A percentile compares a stretch with the other conserved stretches of the same genome.
phyloP scores from a whole-genome alignment of 2,329 filamentous ascomycete genomes.

The Didymella keratinophila region DNA sequence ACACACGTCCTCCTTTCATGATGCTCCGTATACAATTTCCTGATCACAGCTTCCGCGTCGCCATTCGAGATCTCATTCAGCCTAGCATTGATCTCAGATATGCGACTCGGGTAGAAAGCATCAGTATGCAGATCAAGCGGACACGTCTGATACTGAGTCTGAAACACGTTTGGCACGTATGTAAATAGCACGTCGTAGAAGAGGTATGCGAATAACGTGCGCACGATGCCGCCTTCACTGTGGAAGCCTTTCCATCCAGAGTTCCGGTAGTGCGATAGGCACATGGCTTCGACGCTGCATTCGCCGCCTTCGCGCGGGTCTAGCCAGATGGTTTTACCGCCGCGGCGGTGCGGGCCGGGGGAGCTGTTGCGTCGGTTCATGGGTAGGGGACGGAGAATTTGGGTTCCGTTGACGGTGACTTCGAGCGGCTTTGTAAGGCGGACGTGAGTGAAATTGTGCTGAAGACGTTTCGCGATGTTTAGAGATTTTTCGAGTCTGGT shows the following conservation, averaged over 20 bases:
- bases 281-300: constrained; percentile 94
- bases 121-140: constrained; percentile 93
- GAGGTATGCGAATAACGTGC: constrained; percentile 83
- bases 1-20: constrained; percentile 78
- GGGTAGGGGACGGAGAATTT: constrained; percentile 68
- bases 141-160: constrained; percentile 93
- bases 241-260: constrained; percentile 96
- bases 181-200: constrained; percentile 94
- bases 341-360: constrained; percentile 50
- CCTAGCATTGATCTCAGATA: constrained; percentile 86
- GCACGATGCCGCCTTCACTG: constrained; percentile 86
- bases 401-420: constrained; percentile 77
- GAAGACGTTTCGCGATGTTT: constrained; percentile 81
- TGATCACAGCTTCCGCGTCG: constrained; percentile 71
- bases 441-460: constrained; percentile 93
- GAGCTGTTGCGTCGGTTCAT: constrained; percentile 41
- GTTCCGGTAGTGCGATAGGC: constrained; percentile 81
- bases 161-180: constrained; percentile 95
- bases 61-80: constrained; percentile 90
- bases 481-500: constrained; percentile 86
- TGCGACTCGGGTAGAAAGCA: constrained; percentile 85
- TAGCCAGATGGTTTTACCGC: constrained; percentile 85
- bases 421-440: constrained; percentile 77
- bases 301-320: constrained; percentile 76
- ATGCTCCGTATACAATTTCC: constrained; percentile 72